These are phyloP conservation scores for Triticum dicoccoides DNA, from an alignment of 176 grass and related monocot species.

Conservation along the genomic window DNA sequence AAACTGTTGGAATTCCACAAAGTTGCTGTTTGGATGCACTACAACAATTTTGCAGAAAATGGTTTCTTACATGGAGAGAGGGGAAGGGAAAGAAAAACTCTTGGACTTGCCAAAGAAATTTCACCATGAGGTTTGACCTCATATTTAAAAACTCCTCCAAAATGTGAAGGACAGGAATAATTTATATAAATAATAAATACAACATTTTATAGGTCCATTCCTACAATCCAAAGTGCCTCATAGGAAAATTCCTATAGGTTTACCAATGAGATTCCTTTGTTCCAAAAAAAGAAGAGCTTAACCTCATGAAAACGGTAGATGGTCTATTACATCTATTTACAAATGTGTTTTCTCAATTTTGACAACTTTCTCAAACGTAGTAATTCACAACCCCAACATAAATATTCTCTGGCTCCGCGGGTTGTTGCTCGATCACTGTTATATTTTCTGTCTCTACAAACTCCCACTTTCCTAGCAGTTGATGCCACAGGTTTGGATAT, in stretches of 20 bases:
- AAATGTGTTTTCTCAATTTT: background rate
- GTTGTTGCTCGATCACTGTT: background rate
- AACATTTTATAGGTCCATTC: background rate
- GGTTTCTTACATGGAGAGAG: background rate
- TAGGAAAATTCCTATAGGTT: constrained; percentile 8
- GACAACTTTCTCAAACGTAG: background rate
- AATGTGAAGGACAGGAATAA: background rate
- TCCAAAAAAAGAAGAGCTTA: background rate
- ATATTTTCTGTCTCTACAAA: constrained; percentile 36
- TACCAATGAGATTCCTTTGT: background rate
- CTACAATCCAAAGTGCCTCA: constrained; percentile 5
- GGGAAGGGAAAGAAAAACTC: background rate
- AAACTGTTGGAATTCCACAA: background rate
- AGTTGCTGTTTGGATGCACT: background rate
- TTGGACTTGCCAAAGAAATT: background rate
- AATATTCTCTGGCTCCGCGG: background rate
- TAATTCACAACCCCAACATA: background rate
- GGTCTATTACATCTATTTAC: constrained; percentile 16
- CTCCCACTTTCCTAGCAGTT: constrained; percentile 64
- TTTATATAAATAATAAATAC: constrained; percentile 7
- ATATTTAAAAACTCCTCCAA: background rate
- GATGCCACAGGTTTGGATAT: constrained; percentile 82
- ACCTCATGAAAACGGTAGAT: background rate
- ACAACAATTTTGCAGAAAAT: background rate
- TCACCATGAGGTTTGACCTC: background rate